Evolutionary conservation across 2,329 filamentous ascomycete species (phyloP).

Genomic region (Colletotrichum coccodes): DNA sequence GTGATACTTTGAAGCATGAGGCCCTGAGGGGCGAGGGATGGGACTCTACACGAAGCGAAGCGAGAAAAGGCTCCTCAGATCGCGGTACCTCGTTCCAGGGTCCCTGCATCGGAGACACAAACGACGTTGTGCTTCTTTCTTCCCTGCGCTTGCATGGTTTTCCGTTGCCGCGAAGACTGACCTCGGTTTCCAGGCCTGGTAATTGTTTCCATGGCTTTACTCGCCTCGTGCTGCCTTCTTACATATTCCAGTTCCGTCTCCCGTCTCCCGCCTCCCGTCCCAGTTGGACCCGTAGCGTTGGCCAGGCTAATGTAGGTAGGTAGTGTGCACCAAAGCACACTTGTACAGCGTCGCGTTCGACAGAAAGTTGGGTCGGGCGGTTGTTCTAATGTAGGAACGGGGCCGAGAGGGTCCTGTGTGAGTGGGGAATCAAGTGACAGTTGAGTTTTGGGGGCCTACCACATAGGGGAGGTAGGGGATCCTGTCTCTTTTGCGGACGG

Average conservation of each 20-base stretch:
- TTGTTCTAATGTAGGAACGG: constrained; percentile 32
- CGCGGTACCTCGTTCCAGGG: not conserved
- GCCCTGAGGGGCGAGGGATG: not conserved
- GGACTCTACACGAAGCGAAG: constrained; percentile 2
- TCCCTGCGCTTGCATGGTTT: not conserved
- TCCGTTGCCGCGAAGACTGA: not conserved
- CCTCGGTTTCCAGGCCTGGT: no score
- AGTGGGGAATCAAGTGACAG: constrained; percentile 17
- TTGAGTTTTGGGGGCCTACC: constrained; percentile 19
- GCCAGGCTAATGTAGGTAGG: constrained; percentile 22
- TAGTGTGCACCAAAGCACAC: not conserved
- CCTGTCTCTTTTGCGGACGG: constrained; percentile 23
- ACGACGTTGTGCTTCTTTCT: constrained; percentile 1
- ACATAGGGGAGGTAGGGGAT: constrained; percentile 6
- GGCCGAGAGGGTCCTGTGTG: constrained; percentile 18
- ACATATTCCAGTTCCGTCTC: constrained; percentile 6
- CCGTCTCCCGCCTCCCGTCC: constrained; percentile 1
- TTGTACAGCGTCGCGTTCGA: constrained; percentile 1
- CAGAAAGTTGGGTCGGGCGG: constrained; percentile 16
- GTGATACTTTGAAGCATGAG: not conserved
- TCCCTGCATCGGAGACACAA: constrained; percentile 23
- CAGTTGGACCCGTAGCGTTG: constrained; percentile 22
- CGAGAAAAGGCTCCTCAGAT: constrained; percentile 9
- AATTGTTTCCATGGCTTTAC: no score
- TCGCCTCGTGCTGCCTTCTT: constrained; percentile 5